Evolutionary conservation across 495 filamentous ascomycete genomes (phyloP), one percentile per base, ranked within the genome.

Genomic region (Saxophila tyrrhenica): DNA sequence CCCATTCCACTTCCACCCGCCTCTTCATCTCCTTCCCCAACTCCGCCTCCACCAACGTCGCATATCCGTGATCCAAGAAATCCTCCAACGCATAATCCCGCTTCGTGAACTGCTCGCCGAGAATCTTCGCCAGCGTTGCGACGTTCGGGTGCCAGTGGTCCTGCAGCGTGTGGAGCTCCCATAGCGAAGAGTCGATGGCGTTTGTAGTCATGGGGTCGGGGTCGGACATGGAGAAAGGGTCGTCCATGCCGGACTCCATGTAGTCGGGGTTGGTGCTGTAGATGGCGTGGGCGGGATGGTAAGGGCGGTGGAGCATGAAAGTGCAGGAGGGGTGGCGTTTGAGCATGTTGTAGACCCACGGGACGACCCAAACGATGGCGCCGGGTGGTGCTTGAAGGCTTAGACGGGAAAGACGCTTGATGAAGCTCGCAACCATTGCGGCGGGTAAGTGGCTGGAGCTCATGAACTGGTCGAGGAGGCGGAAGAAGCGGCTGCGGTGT

Each of bases 61-160:
- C 50, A 69, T 97, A 97, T 3, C 86, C 89, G 69, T 96, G 89
- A 65, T 97, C 94, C 50, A 97, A 70, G 70, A 99, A 99, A 62
- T 99, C 94, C 63, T 99, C 94, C 17, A 95, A 62, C 58, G 84
- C 86, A 69, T 96, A 99, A 11, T 80, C 73, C 67, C 89, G 84
- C 73, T 97, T 99, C 2, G 90, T 97, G 69, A 97, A 99, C 69
- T 96, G 92, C 73, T 99, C 88, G 22, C 86, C 86, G 54, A 99
- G 82, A 54, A 99, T 94, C 69, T 86, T 89, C 23, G 88, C 86
- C 54, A 97, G 83, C 3, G 90, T 89, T 1, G 91, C 89, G 35
- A 99, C 89, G 65, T 95, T 97, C 35, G 94, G 94, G 66, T 99
- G 94, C 70, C 92, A 97, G 70, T 99, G 94, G 2, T 80, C 81